These are phyloP conservation scores for Aspergillus sp. DNA, from an alignment of 2,329 filamentous ascomycete species.

Conservation along the genomic window DNA sequence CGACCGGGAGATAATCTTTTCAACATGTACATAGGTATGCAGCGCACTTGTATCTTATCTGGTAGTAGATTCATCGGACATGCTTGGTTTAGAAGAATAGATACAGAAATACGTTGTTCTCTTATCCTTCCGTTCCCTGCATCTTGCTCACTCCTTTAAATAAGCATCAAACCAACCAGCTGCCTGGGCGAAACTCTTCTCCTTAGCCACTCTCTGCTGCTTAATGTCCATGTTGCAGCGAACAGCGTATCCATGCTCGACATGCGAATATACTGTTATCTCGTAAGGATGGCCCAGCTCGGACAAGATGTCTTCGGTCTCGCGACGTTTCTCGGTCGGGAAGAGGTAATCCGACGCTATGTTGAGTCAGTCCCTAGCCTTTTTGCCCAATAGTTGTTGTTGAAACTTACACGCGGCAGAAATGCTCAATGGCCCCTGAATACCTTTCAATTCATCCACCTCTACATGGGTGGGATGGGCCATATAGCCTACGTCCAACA, in stretches of 20 bases:
- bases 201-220: not conserved
- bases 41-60: not conserved
- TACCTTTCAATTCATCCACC: constrained; percentile 14
- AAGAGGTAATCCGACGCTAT: constrained; percentile 40
- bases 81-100: no score
- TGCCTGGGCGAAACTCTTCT: not conserved
- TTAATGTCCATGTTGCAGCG: not conserved
- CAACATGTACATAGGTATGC: not conserved
- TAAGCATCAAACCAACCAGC: not conserved
- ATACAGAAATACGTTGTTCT: not conserved
- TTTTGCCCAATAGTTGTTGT: not conserved
- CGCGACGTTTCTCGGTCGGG: constrained; percentile 59
- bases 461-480: constrained; percentile 23
- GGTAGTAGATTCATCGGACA: no score
- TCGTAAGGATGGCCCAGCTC: constrained; percentile 62
- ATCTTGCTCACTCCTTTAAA: not conserved
- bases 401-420: constrained; percentile 53
- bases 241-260: constrained; percentile 62
- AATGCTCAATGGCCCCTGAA: constrained; percentile 22
- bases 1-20: not conserved
- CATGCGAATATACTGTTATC: constrained; percentile 68
- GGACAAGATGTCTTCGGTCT: constrained; percentile 59
- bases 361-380: no score
- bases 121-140: not conserved
- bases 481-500: constrained; percentile 17